phyloP scores from a whole-genome alignment of 2,329 filamentous ascomycete genomes.

The Trematosphaeria pertusa region DNA sequence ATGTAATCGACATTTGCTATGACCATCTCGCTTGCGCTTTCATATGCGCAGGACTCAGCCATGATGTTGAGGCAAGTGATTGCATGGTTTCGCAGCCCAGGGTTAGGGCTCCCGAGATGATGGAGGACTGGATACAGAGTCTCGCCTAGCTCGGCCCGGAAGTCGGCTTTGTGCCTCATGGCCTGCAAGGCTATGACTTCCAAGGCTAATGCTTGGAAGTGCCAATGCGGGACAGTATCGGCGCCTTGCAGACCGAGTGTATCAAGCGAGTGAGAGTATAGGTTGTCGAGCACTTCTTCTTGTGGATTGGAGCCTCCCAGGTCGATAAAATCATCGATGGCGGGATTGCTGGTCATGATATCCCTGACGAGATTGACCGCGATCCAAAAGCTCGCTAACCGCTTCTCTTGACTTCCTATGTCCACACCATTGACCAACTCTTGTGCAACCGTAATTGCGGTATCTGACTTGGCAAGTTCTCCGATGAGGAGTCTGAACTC shows the following conservation, averaged over 20 bases:
- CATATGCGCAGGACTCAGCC: constrained; percentile 77
- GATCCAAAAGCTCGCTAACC: constrained; percentile 81
- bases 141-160: constrained; percentile 87
- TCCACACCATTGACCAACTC: constrained; percentile 71
- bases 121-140: constrained; percentile 90
- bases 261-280: constrained; percentile 73
- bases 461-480: constrained; percentile 58
- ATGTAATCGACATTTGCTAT: constrained; percentile 95
- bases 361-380: constrained; percentile 74
- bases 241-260: constrained; percentile 58
- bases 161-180: constrained; percentile 68
- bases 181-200: constrained; percentile 83
- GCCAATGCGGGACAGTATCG: constrained; percentile 66
- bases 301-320: constrained; percentile 45
- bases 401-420: constrained; percentile 63
- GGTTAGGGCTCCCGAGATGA: constrained; percentile 76
- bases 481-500: constrained; percentile 67
- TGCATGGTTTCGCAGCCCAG: constrained; percentile 77
- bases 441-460: constrained; percentile 61
- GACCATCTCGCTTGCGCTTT: constrained; percentile 76
- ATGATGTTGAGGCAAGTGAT: constrained; percentile 82
- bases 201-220: constrained; percentile 77
- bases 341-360: constrained; percentile 58
- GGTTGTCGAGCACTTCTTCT: constrained; percentile 60
- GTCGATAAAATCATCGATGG: constrained; percentile 72